Conservation (phyloP, 441 rosid species). For the Syzygium syzygioides region DNA sequence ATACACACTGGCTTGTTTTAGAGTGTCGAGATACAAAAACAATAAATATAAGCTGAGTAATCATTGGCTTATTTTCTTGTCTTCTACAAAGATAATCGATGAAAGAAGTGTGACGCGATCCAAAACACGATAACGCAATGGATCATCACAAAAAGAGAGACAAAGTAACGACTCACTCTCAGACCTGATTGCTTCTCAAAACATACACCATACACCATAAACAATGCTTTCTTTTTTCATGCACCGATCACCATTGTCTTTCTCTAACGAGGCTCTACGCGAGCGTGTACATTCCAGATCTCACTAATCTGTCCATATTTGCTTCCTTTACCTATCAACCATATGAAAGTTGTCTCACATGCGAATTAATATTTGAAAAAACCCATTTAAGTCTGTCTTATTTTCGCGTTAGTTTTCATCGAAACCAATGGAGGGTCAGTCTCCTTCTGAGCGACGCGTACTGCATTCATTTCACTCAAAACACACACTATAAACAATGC, state of each 20-base stretch:
- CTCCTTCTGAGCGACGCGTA: not conserved
- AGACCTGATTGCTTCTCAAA: not conserved
- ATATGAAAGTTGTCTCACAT: not conserved
- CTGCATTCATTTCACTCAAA: not conserved
- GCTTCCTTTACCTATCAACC: not conserved
- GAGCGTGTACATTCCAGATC: not conserved
- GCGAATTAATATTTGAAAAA: not conserved
- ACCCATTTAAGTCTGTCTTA: not conserved
- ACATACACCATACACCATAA: not conserved
- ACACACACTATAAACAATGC: not conserved
- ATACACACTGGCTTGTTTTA: not conserved
- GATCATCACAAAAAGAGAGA: not conserved
- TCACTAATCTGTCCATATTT: not conserved
- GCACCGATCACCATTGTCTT: not conserved
- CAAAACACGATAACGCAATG: not conserved
- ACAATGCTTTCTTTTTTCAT: not conserved
- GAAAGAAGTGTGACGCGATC: not conserved
- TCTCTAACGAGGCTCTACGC: not conserved
- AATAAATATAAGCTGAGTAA: not conserved
- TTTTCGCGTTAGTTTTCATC: not conserved
- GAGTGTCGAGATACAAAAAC: not conserved
- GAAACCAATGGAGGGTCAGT: not conserved
- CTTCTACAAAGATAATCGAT: not conserved
- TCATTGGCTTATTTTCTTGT: not conserved
- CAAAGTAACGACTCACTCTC: not conserved